Percentiles rank a stretch among this genome's conserved stretches.
Evolutionary conservation across 2,329 filamentous ascomycete species (phyloP).

Genomic region (Aureobasidium sp.): DNA sequence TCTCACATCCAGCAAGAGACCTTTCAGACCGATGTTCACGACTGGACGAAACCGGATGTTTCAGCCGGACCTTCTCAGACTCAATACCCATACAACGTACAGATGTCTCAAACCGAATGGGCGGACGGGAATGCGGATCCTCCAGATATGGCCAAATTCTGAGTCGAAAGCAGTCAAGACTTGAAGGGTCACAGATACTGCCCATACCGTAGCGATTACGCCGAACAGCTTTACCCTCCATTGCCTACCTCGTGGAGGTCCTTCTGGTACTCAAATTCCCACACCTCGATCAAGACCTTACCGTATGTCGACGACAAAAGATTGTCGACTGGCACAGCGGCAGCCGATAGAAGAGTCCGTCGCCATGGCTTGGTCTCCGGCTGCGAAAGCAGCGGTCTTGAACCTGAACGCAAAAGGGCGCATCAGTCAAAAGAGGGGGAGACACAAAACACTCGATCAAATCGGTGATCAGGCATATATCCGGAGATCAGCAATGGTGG

Average conservation of each 20-base stretch:
- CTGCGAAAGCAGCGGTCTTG: not conserved
- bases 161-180: not conserved
- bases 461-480: not conserved
- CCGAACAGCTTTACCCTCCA: not conserved
- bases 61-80: not conserved
- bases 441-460: not conserved
- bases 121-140: not conserved
- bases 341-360: not conserved
- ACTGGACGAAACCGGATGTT: not conserved
- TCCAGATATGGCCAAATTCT: not conserved
- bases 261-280: too few relatives aligned
- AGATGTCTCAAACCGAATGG: not conserved
- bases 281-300: not conserved
- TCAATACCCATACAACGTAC: not conserved
- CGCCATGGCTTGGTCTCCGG: not conserved
- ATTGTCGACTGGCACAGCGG: not conserved
- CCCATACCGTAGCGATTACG: not conserved
- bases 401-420: too few relatives aligned
- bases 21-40: not conserved
- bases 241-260: not conserved
- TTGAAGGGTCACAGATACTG: not conserved
- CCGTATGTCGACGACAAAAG: not conserved
- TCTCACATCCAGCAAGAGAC: not conserved
- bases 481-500: not conserved
- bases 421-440: too few relatives aligned